Evolutionary conservation across 352 stramenopile species (phyloP).

Genomic region (Elongisporangium undulatum): DNA sequence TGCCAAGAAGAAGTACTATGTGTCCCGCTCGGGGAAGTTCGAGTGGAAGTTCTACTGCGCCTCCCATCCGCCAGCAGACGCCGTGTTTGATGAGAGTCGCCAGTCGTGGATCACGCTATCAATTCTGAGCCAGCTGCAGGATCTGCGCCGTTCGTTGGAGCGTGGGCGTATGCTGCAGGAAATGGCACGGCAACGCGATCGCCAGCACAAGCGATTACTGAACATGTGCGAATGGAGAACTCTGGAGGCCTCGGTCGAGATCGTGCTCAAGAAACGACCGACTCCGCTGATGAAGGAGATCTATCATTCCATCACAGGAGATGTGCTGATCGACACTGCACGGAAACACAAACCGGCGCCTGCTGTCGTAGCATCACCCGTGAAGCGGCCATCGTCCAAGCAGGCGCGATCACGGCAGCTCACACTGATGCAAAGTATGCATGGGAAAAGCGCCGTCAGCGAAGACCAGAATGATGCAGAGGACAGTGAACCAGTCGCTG

Average conservation of each 20-base stretch:
- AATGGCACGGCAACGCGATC: conserved; percentile 80
- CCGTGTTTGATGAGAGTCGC: conserved; percentile 62
- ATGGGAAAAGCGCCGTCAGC: background rate
- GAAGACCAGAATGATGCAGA: background rate
- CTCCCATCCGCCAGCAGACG: conserved; percentile 50
- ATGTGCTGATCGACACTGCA: conserved; percentile 44
- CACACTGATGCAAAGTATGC: background rate
- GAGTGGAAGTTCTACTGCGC: conserved; percentile 83
- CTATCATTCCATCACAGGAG: conserved; percentile 55
- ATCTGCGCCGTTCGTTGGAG: conserved; percentile 72
- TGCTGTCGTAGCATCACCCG: background rate
- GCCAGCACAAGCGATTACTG: conserved; percentile 77
- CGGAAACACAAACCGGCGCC: conserved; percentile 19
- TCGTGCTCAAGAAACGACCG: conserved; percentile 74
- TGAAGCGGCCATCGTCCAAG: background rate
- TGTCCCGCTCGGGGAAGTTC: conserved; percentile 45
- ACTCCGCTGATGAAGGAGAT: conserved; percentile 65
- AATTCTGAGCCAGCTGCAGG: conserved; percentile 66
- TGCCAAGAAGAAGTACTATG: conserved; percentile 56
- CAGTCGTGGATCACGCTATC: conserved; percentile 80
- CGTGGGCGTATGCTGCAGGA: conserved; percentile 81
- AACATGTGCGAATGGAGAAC: conserved; percentile 53
- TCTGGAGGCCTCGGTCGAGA: conserved; percentile 64
- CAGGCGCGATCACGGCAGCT: background rate
- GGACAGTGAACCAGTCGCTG: background rate